phyloP scores from a whole-genome alignment of 768 basidiomycete genomes.

The Mycena metata region DNA sequence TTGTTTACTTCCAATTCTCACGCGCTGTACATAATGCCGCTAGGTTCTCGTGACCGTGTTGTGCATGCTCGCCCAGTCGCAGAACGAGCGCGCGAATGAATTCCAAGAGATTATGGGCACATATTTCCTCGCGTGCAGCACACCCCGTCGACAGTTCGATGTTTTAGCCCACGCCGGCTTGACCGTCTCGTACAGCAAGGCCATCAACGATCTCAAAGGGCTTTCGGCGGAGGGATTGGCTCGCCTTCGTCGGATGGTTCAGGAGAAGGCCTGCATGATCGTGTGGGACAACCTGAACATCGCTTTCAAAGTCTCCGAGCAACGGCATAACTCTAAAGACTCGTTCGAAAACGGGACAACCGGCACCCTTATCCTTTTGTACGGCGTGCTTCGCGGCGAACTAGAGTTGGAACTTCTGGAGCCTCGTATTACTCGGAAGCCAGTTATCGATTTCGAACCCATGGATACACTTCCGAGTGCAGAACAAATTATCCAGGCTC shows the following conservation, averaged over 20 bases:
- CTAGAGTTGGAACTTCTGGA: neutral
- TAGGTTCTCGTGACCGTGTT: constrained; percentile 41
- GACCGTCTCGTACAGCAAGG: constrained; percentile 41
- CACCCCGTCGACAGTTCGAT: constrained; percentile 40
- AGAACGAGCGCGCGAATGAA: constrained; percentile 32
- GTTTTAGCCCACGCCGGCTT: constrained; percentile 47
- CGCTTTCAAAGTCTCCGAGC: neutral
- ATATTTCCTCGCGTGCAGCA: constrained; percentile 45
- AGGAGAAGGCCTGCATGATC: constrained; percentile 25
- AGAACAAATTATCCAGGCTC: too few relatives aligned
- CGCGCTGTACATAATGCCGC: too few relatives aligned
- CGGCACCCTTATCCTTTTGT: neutral
- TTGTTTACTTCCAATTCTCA: too few relatives aligned
- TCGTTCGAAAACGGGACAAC: constrained; percentile 3
- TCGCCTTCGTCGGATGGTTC: constrained; percentile 38
- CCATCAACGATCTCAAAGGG: constrained; percentile 39
- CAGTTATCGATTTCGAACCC: too few relatives aligned
- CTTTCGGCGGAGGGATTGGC: constrained; percentile 36
- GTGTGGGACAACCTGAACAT: constrained; percentile 15
- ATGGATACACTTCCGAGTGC: too few relatives aligned
- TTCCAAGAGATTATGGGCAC: constrained; percentile 45
- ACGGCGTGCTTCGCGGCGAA: neutral
- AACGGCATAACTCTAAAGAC: neutral
- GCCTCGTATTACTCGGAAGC: neutral
- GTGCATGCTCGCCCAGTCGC: constrained; percentile 42